Percentiles rank a stretch among this genome's conserved stretches.
Conservation (phyloP, 2,329 filamentous ascomycete species). For the Pseudocercospora vitis region DNA sequence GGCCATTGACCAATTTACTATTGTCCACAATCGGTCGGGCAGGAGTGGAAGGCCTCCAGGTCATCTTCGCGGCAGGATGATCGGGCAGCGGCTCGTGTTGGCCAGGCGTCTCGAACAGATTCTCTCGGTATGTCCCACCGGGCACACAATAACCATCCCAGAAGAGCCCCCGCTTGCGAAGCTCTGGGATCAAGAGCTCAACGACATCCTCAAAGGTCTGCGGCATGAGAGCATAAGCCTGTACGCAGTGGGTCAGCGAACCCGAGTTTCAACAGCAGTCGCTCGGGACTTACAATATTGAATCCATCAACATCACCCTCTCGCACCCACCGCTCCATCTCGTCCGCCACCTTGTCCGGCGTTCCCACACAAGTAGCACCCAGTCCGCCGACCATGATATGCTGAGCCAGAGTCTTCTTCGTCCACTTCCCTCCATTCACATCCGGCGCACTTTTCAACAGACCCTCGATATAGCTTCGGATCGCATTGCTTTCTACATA, state of each 20-base stretch:
- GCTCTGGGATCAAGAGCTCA: slow-evolving; percentile 64
- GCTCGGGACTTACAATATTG: slow-evolving; percentile 62
- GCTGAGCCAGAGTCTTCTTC: slow-evolving; percentile 66
- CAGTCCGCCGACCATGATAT: slow-evolving; percentile 67
- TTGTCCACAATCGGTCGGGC: slow-evolving; percentile 1
- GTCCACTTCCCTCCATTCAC: slow-evolving; percentile 64
- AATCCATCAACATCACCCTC: slow-evolving; percentile 74
- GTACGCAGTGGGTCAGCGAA: slow-evolving; percentile 8
- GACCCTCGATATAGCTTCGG: slow-evolving; percentile 55
- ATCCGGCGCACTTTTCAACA: slow-evolving; percentile 58
- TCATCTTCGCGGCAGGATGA: slow-evolving; percentile 55
- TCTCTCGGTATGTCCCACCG: slow-evolving; percentile 62
- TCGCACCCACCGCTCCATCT: slow-evolving; percentile 64
- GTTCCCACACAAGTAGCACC: slow-evolving; percentile 66
- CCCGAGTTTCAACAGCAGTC: not conserved
- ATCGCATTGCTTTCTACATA: slow-evolving; percentile 64
- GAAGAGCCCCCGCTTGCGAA: slow-evolving; percentile 60
- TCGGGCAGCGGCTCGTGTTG: slow-evolving; percentile 53
- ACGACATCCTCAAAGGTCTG: slow-evolving; percentile 68
- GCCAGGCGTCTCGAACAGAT: slow-evolving; percentile 55
- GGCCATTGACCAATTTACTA: not conserved
- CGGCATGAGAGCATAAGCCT: slow-evolving; percentile 65
- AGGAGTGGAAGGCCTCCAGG: slow-evolving; percentile 31
- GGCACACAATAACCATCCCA: slow-evolving; percentile 56
- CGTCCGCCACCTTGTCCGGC: slow-evolving; percentile 63